phyloP scores from a whole-genome alignment of 2,329 filamentous ascomycete species.

The Aspergillus sp. region DNA sequence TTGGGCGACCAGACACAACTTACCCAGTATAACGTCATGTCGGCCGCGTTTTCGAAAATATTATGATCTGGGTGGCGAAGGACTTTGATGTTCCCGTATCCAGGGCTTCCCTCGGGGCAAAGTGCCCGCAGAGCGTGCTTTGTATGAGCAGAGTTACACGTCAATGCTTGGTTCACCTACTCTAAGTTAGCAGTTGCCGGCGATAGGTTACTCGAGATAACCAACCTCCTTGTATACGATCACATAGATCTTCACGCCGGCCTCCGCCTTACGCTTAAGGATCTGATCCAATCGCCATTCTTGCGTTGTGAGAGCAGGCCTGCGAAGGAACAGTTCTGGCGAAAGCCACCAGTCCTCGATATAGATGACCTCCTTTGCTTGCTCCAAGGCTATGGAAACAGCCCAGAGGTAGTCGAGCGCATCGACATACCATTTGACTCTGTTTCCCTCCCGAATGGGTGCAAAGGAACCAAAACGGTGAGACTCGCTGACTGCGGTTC shows the following conservation, averaged over 20 bases:
- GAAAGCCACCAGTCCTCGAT: constrained; percentile 97
- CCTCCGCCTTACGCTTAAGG: constrained; percentile 84
- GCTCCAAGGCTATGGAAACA: constrained; percentile 84
- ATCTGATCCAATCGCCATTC: constrained; percentile 84
- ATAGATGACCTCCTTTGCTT: constrained; percentile 89
- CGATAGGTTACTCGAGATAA: background rate
- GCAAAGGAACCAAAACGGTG: constrained; percentile 91
- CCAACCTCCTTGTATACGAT: constrained; percentile 82
- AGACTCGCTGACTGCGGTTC: constrained; percentile 66
- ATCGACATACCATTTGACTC: constrained; percentile 96
- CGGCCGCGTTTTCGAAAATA: constrained; percentile 84
- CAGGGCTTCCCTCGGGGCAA: constrained; percentile 77
- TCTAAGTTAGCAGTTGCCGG: constrained; percentile 6
- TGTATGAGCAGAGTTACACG: constrained; percentile 90
- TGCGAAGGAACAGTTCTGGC: constrained; percentile 79
- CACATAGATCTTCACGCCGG: constrained; percentile 90
- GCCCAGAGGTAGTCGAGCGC: constrained; percentile 95
- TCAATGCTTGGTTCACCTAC: constrained; percentile 69
- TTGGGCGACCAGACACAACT: constrained; percentile 1
- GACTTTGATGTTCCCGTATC: constrained; percentile 82
- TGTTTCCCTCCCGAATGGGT: constrained; percentile 79
- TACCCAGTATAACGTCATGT: constrained; percentile 94
- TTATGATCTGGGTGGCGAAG: constrained; percentile 96
- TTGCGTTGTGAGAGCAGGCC: constrained; percentile 78
- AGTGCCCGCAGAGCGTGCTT: constrained; percentile 79